Base-by-base conservation (phyloP, 129 eudicot species). In the Lactuca sativa region DNA sequence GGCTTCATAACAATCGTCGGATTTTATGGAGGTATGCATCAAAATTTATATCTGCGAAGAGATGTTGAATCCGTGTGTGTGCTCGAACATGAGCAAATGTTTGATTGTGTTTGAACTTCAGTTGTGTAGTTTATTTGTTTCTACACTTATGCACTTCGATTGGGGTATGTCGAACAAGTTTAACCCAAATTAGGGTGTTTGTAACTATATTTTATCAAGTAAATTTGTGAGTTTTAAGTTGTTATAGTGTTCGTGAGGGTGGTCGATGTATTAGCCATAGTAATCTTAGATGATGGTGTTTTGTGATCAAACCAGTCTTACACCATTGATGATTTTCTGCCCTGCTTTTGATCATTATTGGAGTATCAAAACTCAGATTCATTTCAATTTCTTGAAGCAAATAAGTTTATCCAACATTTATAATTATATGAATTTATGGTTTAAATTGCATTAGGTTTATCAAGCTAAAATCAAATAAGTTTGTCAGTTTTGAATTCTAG, bases 401-500 rank as follows among this genome's bases (percentile, higher is more conserved):
- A 55, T 69, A 69, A 47, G 52, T 31, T 38, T n/a, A 38, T n/a
- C 5, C 33, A 38, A 14, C 41, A 8, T 34, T 64, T 65, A 4
- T 2, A n/a, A 54, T 12, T 54, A 43, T 31, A 32, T 5, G 57
- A 65, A 65, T 56, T 44, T 74, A 74, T 72, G 66, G 66, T 74
- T 65, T 56, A 9, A 41, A 53, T 73, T 14, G 49, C n/a, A 16
- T 12, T 44, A 33, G 33, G 58, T 41, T 43, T 74, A 43, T 65
- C 52, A 53, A 44, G 17, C 49, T 44, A 9, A 58, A 47, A 11
- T 66, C 14, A 18, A 8, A 13, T 38, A 59, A 25, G 54, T 66
- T 44, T 48, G n/a, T 64, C 25, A 30, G 25, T 62, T 72, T 8
- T 25, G 38, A 52, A 14, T 36, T 16, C 51, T 52, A 36, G 56